Percentiles rank a stretch among this genome's conserved stretches.
phyloP scores from a whole-genome alignment of 305 asterid species.

The Nicotiana rustica region DNA sequence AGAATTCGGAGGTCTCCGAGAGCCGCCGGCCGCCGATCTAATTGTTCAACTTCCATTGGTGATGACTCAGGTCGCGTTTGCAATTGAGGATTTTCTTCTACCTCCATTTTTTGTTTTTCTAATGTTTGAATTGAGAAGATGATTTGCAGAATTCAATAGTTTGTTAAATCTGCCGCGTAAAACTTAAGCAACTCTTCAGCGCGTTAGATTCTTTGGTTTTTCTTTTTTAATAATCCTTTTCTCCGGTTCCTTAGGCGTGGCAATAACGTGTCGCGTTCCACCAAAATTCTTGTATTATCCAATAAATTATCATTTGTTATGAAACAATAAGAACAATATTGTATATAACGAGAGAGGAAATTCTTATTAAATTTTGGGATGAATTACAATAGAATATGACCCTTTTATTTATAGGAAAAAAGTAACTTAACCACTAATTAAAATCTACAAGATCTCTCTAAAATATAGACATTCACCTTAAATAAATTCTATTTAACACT shows the following conservation, averaged over 20 bases:
- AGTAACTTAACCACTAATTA: too few relatives aligned
- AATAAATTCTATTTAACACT: too few relatives aligned
- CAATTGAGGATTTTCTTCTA: slow-evolving; percentile 29
- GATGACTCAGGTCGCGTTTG: slow-evolving; percentile 41
- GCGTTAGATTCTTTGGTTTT: slow-evolving; percentile 15
- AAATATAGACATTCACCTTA: too few relatives aligned
- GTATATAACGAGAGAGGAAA: too few relatives aligned
- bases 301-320: not conserved
- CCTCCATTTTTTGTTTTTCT: slow-evolving; percentile 20
- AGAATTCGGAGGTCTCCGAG: slow-evolving; percentile 73
- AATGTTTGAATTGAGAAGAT: slow-evolving; percentile 11
- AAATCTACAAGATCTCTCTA: too few relatives aligned
- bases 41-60: slow-evolving; percentile 36
- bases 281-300: not conserved
- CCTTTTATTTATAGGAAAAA: too few relatives aligned
- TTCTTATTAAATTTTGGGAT: too few relatives aligned
- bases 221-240: not conserved
- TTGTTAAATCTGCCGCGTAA: slow-evolving; percentile 28
- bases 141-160: slow-evolving; percentile 17
- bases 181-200: slow-evolving; percentile 28
- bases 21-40: slow-evolving; percentile 73
- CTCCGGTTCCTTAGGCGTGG: slow-evolving; percentile 51
- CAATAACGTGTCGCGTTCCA: slow-evolving; percentile 46
- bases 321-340: too few relatives aligned
- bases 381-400: too few relatives aligned